Evolutionary conservation across 805 yeast genomes (phyloP).

Genomic region (Candida ortonii): DNA sequence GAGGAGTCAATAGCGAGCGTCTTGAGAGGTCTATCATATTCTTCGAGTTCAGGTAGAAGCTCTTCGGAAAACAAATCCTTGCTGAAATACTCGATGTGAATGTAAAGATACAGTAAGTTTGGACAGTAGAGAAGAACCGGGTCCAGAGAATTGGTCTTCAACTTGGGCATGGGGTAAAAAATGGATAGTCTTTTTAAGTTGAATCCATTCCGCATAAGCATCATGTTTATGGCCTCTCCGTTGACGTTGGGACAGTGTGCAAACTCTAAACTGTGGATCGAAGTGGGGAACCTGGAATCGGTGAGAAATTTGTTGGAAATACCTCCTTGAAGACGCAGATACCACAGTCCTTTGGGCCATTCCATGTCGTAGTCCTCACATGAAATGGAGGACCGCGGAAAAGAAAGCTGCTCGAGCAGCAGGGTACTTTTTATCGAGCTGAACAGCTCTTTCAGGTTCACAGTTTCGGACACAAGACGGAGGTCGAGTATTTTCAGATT

Average conservation of each 20-base stretch:
- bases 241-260: constrained; percentile 83
- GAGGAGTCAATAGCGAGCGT: constrained; percentile 74
- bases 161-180: constrained; percentile 85
- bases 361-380: constrained; percentile 56
- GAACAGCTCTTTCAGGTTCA: constrained; percentile 78
- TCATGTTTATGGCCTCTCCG: constrained; percentile 59
- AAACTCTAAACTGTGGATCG: constrained; percentile 69
- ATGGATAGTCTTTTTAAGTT: constrained; percentile 61
- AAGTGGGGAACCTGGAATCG: constrained; percentile 66
- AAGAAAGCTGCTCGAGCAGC: constrained; percentile 68
- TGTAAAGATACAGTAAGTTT: constrained; percentile 54
- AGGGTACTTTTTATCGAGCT: constrained; percentile 63
- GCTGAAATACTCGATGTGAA: constrained; percentile 78
- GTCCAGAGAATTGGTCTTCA: constrained; percentile 69
- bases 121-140: constrained; percentile 75
- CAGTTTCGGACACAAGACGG: constrained; percentile 85
- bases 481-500: constrained; percentile 66
- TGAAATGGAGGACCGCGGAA: constrained; percentile 82
- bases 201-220: constrained; percentile 64
- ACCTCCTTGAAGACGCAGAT: constrained; percentile 83
- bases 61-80: constrained; percentile 49
- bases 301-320: constrained; percentile 76
- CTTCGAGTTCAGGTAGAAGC: constrained; percentile 34
- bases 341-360: constrained; percentile 82
- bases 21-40: constrained; percentile 45